Conservation (phyloP, 495 filamentous ascomycete genomes). For the Tuber melanosporum region DNA sequence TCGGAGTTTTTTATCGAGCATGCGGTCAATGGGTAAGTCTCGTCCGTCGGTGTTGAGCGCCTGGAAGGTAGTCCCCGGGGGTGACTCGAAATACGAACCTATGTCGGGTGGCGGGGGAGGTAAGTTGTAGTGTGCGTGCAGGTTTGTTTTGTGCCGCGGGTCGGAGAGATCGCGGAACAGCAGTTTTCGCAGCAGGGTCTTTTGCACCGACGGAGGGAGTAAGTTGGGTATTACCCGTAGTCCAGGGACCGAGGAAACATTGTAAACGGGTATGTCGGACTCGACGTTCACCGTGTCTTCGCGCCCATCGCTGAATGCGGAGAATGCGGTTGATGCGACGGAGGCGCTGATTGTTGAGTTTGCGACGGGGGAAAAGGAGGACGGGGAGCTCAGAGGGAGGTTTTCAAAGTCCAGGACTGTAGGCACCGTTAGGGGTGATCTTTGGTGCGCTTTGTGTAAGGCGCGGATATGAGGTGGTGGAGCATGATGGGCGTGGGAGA, state of each 20-base stretch:
- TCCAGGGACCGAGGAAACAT: slow-evolving; percentile 34
- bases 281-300: neutral
- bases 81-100: slow-evolving; percentile 48
- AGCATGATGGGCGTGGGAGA: slow-evolving; percentile 25
- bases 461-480: slow-evolving; percentile 27
- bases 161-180: slow-evolving; percentile 75
- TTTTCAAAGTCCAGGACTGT: slow-evolving; percentile 25
- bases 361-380: neutral
- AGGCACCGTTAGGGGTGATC: slow-evolving; percentile 7
- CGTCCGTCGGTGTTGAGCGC: slow-evolving; percentile 37
- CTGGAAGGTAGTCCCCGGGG: slow-evolving; percentile 51
- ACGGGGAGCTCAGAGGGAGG: neutral
- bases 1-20: slow-evolving; percentile 69
- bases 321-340: slow-evolving; percentile 18
- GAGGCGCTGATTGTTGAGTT: neutral
- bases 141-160: slow-evolving; percentile 70
- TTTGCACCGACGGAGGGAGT: slow-evolving; percentile 62
- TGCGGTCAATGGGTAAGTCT: slow-evolving; percentile 57
- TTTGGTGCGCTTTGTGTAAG: slow-evolving; percentile 36
- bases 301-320: slow-evolving; percentile 11
- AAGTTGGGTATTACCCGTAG: slow-evolving; percentile 68
- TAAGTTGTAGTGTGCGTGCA: slow-evolving; percentile 74
- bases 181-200: slow-evolving; percentile 58
- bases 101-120: slow-evolving; percentile 45
- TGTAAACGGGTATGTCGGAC: slow-evolving; percentile 25